Evolutionary conservation across 768 basidiomycete genomes (phyloP).

Genomic region (Termitomyces bulborhizus): DNA sequence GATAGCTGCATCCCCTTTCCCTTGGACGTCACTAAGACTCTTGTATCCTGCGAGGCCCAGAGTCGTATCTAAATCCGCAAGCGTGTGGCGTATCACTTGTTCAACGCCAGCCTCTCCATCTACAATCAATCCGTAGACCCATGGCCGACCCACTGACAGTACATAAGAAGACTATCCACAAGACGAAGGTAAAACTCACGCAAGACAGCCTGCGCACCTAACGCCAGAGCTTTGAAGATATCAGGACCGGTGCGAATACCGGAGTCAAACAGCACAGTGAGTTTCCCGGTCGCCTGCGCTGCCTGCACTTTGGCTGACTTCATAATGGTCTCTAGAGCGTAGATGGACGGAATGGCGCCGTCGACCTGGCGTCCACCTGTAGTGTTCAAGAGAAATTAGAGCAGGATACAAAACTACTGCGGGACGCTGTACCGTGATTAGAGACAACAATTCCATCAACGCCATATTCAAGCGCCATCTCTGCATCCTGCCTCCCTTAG

Average conservation of each 20-base stretch:
- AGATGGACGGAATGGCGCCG: slow-evolving; percentile 69
- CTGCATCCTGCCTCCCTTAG: slow-evolving; percentile 45
- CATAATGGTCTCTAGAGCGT: slow-evolving; percentile 64
- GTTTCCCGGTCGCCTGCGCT: slow-evolving; percentile 52
- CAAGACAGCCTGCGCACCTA: slow-evolving; percentile 80
- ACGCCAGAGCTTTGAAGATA: slow-evolving; percentile 76
- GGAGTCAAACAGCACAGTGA: slow-evolving; percentile 72
- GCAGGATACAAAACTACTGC: neutral
- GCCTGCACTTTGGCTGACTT: slow-evolving; percentile 50
- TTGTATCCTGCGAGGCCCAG: slow-evolving; percentile 58
- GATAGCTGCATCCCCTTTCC: slow-evolving; percentile 47
- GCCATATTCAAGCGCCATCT: slow-evolving; percentile 57
- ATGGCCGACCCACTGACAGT: slow-evolving; percentile 60
- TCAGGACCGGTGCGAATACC: slow-evolving; percentile 83
- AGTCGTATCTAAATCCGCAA: slow-evolving; percentile 64
- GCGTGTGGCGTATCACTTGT: slow-evolving; percentile 59
- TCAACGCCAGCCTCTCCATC: slow-evolving; percentile 72
- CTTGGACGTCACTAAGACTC: slow-evolving; percentile 55
- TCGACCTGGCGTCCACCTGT: slow-evolving; percentile 72
- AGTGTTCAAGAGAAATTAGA: neutral
- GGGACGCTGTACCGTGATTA: slow-evolving; percentile 55
- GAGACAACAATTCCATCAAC: slow-evolving; percentile 74
- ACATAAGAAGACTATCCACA: slow-evolving; percentile 1
- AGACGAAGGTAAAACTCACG: slow-evolving; percentile 34
- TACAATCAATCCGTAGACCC: slow-evolving; percentile 65